These are phyloP conservation scores for Pecoramyces ruminantium DNA, from an alignment of 192 early-diverging fungal genomes.

Conservation along the genomic window DNA sequence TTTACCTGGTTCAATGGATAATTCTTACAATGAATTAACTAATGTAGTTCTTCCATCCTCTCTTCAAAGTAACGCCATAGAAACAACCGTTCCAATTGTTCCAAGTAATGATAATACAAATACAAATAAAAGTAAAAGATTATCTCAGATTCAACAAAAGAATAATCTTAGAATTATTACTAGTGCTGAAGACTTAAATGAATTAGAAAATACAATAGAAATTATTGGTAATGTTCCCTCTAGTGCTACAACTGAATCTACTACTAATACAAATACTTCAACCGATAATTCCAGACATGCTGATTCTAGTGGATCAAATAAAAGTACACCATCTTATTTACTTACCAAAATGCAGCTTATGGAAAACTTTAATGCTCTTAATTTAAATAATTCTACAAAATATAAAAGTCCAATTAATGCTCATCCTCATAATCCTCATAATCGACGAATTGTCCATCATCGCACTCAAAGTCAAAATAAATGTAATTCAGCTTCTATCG, in stretches of 20 bases:
- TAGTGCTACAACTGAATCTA: background rate
- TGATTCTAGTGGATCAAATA: background rate
- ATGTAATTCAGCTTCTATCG: background rate
- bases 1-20: too few species aligned
- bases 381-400: background rate
- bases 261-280: background rate
- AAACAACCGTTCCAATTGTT: background rate
- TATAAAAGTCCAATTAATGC: background rate
- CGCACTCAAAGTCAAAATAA: background rate
- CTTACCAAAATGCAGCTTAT: background rate
- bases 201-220: background rate
- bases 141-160: background rate
- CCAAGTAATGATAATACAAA: background rate
- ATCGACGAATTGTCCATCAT: background rate
- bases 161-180: background rate
- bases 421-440: background rate
- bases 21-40: too few species aligned
- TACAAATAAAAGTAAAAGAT: background rate
- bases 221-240: background rate
- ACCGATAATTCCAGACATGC: background rate
- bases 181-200: background rate
- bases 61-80: background rate
- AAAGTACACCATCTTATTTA: background rate
- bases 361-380: background rate
- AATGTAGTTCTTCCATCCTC: background rate